phyloP scores from a whole-genome alignment of 129 eudicot genomes.

The Artemisia argyi region DNA sequence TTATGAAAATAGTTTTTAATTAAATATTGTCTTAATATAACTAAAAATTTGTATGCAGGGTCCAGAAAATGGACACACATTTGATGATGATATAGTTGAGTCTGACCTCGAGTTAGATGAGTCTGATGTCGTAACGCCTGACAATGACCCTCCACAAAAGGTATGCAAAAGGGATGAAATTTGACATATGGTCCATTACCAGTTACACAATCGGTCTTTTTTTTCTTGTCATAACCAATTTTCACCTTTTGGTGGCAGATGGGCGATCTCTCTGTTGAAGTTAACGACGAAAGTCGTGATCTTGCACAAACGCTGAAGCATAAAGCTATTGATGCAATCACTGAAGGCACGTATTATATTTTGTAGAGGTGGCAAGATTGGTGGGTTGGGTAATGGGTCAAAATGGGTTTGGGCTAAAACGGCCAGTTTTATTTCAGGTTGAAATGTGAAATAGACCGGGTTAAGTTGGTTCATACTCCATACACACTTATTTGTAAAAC shows the following conservation, averaged over 20 bases:
- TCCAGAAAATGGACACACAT: constrained; percentile 37
- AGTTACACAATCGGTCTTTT: constrained; percentile 1
- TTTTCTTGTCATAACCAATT: background rate
- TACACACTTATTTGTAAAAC: background rate
- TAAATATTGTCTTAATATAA: background rate
- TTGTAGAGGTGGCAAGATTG: constrained; percentile 1
- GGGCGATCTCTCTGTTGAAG: constrained; percentile 75
- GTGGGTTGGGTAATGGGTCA: constrained; percentile 10
- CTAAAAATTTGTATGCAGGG: constrained; percentile 36
- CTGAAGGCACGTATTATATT: constrained; percentile 44
- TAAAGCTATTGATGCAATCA: constrained; percentile 60
- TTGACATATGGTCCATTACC: background rate
- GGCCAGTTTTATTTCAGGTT: background rate
- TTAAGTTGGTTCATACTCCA: background rate
- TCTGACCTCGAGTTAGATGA: constrained; percentile 86
- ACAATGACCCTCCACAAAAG: constrained; percentile 77
- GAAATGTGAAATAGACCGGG: background rate
- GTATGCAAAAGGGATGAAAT: constrained; percentile 28
- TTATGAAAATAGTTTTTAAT: background rate
- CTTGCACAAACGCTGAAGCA: constrained; percentile 61
- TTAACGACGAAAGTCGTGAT: constrained; percentile 61
- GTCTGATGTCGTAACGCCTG: constrained; percentile 67
- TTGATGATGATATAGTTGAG: constrained; percentile 59
- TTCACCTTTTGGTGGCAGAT: constrained; percentile 43
- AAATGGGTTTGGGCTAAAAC: background rate